Conservation (phyloP, 305 asterid genomes). For the Ilex paraguariensis region DNA sequence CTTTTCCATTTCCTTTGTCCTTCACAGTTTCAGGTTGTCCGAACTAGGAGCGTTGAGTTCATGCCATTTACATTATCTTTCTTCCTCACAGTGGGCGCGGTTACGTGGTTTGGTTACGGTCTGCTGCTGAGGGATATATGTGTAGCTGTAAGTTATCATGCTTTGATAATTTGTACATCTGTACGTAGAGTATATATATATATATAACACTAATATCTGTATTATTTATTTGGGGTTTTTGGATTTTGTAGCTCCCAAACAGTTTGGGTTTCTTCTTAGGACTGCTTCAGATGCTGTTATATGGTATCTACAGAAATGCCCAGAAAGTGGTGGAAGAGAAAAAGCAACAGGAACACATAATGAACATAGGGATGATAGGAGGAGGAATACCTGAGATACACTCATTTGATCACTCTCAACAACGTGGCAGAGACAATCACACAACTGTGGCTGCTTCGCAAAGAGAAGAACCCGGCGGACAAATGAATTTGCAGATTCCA, state of each 20-base stretch:
- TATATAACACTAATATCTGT: too few species aligned
- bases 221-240: background rate
- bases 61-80: slow-evolving; percentile 8
- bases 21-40: background rate
- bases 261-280: slow-evolving; percentile 37
- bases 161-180: too few species aligned
- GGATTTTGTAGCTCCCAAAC: slow-evolving; percentile 26
- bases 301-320: slow-evolving; percentile 21
- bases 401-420: slow-evolving; percentile 13
- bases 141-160: slow-evolving; percentile 14
- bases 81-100: slow-evolving; percentile 24
- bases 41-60: slow-evolving; percentile 4
- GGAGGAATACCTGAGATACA: slow-evolving; percentile 19
- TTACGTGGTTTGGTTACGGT: slow-evolving; percentile 26
- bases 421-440: background rate
- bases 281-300: slow-evolving; percentile 27
- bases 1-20: background rate
- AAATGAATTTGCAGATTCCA: slow-evolving; percentile 1
- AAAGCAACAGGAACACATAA: slow-evolving; percentile 23
- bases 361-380: slow-evolving; percentile 12
- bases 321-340: slow-evolving; percentile 4
- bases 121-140: slow-evolving; percentile 17
- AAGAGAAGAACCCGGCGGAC: background rate
- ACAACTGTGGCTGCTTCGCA: background rate
- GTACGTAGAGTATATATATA: too few species aligned